Evolutionary conservation across 2,329 filamentous ascomycete genomes (phyloP).

Genomic region (Alternaria ethzedia): DNA sequence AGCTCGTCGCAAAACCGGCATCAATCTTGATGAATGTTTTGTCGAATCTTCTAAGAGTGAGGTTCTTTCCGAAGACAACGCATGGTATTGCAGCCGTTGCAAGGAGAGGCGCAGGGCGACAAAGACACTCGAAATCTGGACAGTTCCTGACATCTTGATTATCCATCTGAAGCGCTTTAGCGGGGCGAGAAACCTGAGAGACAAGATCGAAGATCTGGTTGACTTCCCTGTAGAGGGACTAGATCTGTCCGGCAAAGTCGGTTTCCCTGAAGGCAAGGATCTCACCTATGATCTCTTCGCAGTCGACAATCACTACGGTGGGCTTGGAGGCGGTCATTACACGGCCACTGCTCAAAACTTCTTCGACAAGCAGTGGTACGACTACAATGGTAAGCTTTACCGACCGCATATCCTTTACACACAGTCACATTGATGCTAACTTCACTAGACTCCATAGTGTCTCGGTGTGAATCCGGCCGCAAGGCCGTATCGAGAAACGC

Average conservation of each 20-base stretch:
- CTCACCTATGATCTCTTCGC: slow-evolving; percentile 92
- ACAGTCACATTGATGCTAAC: neutral
- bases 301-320: slow-evolving; percentile 94
- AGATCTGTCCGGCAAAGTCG: slow-evolving; percentile 79
- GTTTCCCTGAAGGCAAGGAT: slow-evolving; percentile 79
- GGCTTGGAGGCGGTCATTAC: slow-evolving; percentile 93
- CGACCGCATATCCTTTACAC: neutral
- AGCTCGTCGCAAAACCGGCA: slow-evolving; percentile 73
- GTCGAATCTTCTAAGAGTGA: slow-evolving; percentile 95
- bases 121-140: slow-evolving; percentile 98
- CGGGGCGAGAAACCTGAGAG: slow-evolving; percentile 77
- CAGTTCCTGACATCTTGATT: slow-evolving; percentile 90
- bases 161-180: slow-evolving; percentile 97
- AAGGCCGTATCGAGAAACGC: slow-evolving; percentile 76
- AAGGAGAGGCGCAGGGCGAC: slow-evolving; percentile 91
- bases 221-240: slow-evolving; percentile 90
- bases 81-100: slow-evolving; percentile 96
- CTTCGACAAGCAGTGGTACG: slow-evolving; percentile 87
- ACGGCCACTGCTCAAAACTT: slow-evolving; percentile 95
- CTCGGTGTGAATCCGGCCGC: slow-evolving; percentile 64
- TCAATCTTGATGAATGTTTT: slow-evolving; percentile 87
- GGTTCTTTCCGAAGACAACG: slow-evolving; percentile 91
- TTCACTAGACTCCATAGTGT: slow-evolving; percentile 74
- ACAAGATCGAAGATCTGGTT: slow-evolving; percentile 90
- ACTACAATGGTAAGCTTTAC: slow-evolving; percentile 79